A percentile compares a stretch with the other conserved stretches of the same genome.
phyloP scores from a whole-genome alignment of 805 yeast genomes.

The Wickerhamiella cacticola region DNA sequence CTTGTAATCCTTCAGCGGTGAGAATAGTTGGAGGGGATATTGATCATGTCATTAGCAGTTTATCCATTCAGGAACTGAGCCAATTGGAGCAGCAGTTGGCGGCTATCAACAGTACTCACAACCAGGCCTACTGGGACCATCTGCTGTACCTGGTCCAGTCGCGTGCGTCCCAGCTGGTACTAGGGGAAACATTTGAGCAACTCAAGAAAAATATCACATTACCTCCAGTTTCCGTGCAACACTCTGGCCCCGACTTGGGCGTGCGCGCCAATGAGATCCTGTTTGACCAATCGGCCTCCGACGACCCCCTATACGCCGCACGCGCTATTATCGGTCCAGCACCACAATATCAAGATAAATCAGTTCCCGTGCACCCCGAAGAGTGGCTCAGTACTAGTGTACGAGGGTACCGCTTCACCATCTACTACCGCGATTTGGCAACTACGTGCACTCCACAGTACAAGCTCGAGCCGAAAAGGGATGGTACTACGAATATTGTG shows the following conservation, averaged over 20 bases:
- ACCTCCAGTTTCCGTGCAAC: no score
- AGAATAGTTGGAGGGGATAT: background rate
- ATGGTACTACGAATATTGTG: constrained; percentile 25
- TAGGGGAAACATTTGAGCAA: no score
- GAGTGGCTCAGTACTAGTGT: constrained; percentile 17
- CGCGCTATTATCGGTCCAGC: constrained; percentile 10
- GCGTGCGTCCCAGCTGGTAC: constrained; percentile 1
- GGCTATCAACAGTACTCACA: background rate
- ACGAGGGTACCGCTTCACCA: constrained; percentile 30
- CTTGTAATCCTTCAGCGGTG: background rate
- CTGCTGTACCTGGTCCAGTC: constrained; percentile 4
- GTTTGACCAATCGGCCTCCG: constrained; percentile 6
- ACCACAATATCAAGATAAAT: constrained; percentile 15
- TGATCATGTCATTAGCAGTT: constrained; percentile 3
- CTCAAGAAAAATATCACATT: no score
- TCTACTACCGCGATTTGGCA: constrained; percentile 28
- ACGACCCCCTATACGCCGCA: constrained; percentile 10
- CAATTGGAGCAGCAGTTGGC: background rate
- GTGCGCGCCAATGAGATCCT: constrained; percentile 8
- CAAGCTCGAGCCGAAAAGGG: constrained; percentile 20
- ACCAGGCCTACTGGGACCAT: constrained; percentile 8
- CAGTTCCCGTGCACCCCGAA: constrained; percentile 24
- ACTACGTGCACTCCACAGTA: constrained; percentile 27
- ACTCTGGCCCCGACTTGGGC: no score
- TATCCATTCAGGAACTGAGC: background rate